phyloP scores from a whole-genome alignment of 108 stramenopile genomes.

The Skeletonema potamos region DNA sequence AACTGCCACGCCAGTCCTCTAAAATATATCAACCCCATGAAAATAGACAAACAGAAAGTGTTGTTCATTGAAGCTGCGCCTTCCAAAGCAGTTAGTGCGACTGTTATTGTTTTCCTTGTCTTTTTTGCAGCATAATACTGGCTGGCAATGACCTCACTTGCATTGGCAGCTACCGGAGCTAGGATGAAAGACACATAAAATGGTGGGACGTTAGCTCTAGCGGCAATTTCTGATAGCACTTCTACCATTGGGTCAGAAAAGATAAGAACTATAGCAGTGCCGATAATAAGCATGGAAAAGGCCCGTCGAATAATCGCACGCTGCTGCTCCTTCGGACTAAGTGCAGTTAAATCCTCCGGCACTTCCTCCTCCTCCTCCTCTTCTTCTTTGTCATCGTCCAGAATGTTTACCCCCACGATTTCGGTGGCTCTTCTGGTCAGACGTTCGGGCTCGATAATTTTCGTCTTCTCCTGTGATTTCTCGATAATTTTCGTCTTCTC shows the following conservation, averaged over 20 bases:
- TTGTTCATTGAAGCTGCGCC: slow-evolving; percentile 99
- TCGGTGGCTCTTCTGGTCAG: neutral
- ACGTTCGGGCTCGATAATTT: neutral
- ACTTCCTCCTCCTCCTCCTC: slow-evolving; percentile 83
- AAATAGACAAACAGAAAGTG: slow-evolving; percentile 94
- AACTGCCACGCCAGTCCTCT: slow-evolving; percentile 95
- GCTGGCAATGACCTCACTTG: slow-evolving; percentile 92
- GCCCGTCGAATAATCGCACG: slow-evolving; percentile 81
- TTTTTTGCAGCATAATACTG: slow-evolving; percentile 94
- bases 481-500: neutral
- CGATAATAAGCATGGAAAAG: slow-evolving; percentile 80
- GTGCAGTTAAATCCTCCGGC: slow-evolving; percentile 64
- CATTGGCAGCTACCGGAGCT: slow-evolving; percentile 96
- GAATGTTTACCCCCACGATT: neutral
- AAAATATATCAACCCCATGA: slow-evolving; percentile 92
- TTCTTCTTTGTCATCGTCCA: slow-evolving; percentile 31
- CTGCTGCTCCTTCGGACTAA: slow-evolving; percentile 89
- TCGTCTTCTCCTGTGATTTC: neutral
- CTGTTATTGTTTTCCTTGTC: slow-evolving; percentile 91
- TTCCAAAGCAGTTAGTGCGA: slow-evolving; percentile 84
- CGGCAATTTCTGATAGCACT: slow-evolving; percentile 90
- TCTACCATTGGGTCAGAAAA: slow-evolving; percentile 99
- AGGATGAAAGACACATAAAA: slow-evolving; percentile 97
- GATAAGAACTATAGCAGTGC: slow-evolving; percentile 86
- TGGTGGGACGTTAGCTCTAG: slow-evolving; percentile 63